phyloP scores from a whole-genome alignment of 148 eudicot genomes.

The Fagopyrum tataricum region DNA sequence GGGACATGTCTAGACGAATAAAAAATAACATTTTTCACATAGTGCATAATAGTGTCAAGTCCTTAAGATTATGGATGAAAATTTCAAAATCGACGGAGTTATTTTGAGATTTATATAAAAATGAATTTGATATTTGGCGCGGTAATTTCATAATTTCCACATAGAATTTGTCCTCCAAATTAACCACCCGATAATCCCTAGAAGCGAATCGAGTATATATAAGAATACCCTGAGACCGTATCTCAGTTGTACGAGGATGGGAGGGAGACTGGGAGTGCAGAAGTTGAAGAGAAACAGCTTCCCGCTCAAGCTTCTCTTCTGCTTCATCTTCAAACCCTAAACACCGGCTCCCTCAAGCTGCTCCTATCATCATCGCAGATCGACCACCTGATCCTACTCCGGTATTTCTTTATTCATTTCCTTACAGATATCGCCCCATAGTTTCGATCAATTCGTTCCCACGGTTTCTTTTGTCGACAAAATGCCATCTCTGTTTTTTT shows the following conservation, averaged over 20 bases:
- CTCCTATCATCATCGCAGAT: not conserved
- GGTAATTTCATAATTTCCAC: too few relatives aligned
- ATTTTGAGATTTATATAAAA: too few relatives aligned
- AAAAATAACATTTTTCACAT: too few relatives aligned
- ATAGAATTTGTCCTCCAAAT: too few relatives aligned
- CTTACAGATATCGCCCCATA: not conserved
- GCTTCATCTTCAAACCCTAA: constrained; percentile 1
- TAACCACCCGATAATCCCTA: not conserved
- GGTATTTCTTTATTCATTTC: not conserved
- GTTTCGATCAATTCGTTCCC: not conserved
- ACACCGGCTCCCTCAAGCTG: not conserved
- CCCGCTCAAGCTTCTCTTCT: not conserved
- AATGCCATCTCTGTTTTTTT: not conserved
- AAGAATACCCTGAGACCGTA: not conserved
- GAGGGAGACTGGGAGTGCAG: not conserved
- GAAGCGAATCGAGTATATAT: not conserved
- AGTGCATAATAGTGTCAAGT: too few relatives aligned
- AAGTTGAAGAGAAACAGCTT: not conserved
- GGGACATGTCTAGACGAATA: too few relatives aligned
- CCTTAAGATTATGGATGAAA: too few relatives aligned
- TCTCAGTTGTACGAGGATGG: not conserved
- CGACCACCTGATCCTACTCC: not conserved
- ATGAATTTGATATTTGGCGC: too few relatives aligned
- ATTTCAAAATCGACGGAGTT: too few relatives aligned
- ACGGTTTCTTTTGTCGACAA: not conserved